Evolutionary conservation across 768 basidiomycete species (phyloP), one percentile per base, ranked within the genome.

Genomic region (Candolleomyces aberdarensis): DNA sequence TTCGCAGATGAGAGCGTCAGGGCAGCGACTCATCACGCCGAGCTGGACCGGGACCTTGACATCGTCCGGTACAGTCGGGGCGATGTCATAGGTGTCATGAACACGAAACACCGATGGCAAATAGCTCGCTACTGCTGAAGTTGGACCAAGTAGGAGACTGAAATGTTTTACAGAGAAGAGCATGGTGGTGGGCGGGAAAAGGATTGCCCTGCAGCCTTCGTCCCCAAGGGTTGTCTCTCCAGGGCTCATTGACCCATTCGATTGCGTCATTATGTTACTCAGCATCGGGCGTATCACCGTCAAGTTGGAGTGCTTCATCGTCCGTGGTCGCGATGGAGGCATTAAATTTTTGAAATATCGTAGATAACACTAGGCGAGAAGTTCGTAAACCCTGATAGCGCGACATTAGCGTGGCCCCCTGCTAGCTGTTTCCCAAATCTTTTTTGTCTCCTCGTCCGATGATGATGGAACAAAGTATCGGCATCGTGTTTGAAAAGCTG

Each of bases 1-100:
- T 72, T 96, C 94, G 70, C 93, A 95, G 13, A 91, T 66, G 41
- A 92, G 70, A 46, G 94, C 93, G 69, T 96, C 94, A 0, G 93
- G 92, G 70, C 94, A 81, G 51, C 76, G 76, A 67, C 80, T 83
- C 80, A 83, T 82, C 29, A 83, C 82, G 1, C 80, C 82, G 5
- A 84, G 71, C 58, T 80, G 76, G 9, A 83, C 78, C 22, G 78
- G 76, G 43, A 84, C 83, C 70, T 75, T 79, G 64, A 73, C 65
- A 60, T 74, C 71, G 22, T 29, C 32, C 14, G 50, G 13, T 14
- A 13, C 5, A 11, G 14, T 11, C 17, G 5, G 48, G 26, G 26
- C 26, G 26, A 26, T 26, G 26, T 26, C 26, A 26, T 1, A 26
- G 26, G 26, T 26, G 26, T 26, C 26, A 26, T 26, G 26, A 26